Conservation (phyloP, 179 eudicot species). For the Pouteria campechiana region DNA sequence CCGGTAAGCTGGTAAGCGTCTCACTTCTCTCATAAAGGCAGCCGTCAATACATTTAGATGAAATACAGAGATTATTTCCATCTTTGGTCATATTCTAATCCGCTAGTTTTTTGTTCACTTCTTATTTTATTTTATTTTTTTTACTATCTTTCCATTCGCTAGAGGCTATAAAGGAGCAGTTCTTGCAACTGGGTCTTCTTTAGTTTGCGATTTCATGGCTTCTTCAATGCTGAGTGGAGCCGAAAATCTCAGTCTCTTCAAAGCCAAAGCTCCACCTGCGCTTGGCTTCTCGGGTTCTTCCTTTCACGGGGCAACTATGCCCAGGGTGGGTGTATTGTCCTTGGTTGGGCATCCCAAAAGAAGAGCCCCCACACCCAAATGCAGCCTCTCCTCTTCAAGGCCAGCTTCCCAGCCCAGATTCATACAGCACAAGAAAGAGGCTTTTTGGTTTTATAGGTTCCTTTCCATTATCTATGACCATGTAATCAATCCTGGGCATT, state of each 20-base stretch:
- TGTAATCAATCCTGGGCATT: slow-evolving; percentile 73
- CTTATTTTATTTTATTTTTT: too few relatives aligned
- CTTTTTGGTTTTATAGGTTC: slow-evolving; percentile 81
- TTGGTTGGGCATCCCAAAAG: slow-evolving; percentile 6
- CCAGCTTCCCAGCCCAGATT: slow-evolving; percentile 74
- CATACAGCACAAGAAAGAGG: slow-evolving; percentile 85
- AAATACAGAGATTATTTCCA: too few relatives aligned
- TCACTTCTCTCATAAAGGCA: too few relatives aligned
- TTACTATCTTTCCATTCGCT: too few relatives aligned
- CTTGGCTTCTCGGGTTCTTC: slow-evolving; percentile 33
- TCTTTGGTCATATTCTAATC: too few relatives aligned
- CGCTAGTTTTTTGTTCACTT: too few relatives aligned
- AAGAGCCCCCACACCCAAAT: slow-evolving; percentile 23
- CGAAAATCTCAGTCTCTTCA: slow-evolving; percentile 28
- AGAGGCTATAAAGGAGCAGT: too few relatives aligned
- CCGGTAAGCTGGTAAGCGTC: too few relatives aligned
- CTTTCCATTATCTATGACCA: slow-evolving; percentile 71
- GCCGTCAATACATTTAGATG: too few relatives aligned
- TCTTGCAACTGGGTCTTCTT: slow-evolving; percentile 12
- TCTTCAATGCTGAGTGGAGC: slow-evolving; percentile 48
- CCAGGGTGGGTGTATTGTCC: slow-evolving; percentile 17
- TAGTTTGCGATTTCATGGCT: slow-evolving; percentile 30
- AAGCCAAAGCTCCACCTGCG: slow-evolving; percentile 22
- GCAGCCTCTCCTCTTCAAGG: slow-evolving; percentile 36
- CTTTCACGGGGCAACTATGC: slow-evolving; percentile 24